These are phyloP conservation scores for Cryptococcus sp. DNA, from an alignment of 1,284 basidiomycete species.

Conservation along the genomic window DNA sequence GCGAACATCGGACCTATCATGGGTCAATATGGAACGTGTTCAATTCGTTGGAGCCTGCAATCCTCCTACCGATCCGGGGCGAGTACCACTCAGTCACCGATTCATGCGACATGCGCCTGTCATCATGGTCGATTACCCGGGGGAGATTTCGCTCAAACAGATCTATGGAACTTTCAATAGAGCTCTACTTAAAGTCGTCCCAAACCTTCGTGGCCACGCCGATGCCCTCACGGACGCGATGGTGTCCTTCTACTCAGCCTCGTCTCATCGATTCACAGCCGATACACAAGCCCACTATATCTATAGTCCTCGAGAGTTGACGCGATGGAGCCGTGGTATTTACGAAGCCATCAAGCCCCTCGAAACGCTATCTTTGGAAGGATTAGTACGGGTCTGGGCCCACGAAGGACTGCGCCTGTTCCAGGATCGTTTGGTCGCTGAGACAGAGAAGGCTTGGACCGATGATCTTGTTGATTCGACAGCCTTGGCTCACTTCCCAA, in stretches of 20 bases:
- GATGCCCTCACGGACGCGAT: slow-evolving; percentile 96
- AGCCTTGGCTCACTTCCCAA: slow-evolving; percentile 87
- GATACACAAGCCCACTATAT: slow-evolving; percentile 98
- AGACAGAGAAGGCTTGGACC: slow-evolving; percentile 90
- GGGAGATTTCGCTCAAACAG: slow-evolving; percentile 93
- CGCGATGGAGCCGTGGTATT: slow-evolving; percentile 95
- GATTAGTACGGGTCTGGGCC: slow-evolving; percentile 95
- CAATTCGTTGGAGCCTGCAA: slow-evolving; percentile 99
- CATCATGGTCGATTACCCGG: slow-evolving; percentile 99
- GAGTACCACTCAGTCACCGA: slow-evolving; percentile 94
- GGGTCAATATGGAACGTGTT: slow-evolving; percentile 96
- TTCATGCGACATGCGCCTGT: slow-evolving; percentile 97
- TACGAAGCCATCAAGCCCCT: slow-evolving; percentile 94
- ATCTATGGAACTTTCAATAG: slow-evolving; percentile 99
- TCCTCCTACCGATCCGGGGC: slow-evolving; percentile 98
- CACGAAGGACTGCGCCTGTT: slow-evolving; percentile 97
- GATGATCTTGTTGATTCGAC: slow-evolving; percentile 85
- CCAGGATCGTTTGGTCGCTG: slow-evolving; percentile 91
- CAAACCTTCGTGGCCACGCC: slow-evolving; percentile 85
- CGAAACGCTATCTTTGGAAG: slow-evolving; percentile 85
- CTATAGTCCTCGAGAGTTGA: slow-evolving; percentile 98
- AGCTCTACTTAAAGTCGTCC: slow-evolving; percentile 91
- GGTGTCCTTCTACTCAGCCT: slow-evolving; percentile 92
- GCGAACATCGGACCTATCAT: slow-evolving; percentile 89
- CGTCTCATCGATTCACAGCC: slow-evolving; percentile 90